These are phyloP conservation scores for Chrysochromulina parva DNA, from an alignment of 78 protist species.

Conservation along the genomic window DNA sequence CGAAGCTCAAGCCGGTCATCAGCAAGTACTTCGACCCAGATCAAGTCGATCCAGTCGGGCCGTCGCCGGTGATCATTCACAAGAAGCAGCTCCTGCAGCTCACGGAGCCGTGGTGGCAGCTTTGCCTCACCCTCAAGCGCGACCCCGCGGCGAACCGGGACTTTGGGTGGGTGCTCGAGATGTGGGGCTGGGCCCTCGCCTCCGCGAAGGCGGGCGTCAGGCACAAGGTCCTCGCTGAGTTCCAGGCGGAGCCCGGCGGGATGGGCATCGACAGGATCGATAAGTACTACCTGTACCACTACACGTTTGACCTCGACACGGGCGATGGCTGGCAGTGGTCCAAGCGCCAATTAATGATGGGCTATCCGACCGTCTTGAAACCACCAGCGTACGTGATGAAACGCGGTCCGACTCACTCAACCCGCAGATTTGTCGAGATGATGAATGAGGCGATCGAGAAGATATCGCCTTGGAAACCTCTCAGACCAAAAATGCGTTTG, in stretches of 20 bases:
- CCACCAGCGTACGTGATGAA: not conserved
- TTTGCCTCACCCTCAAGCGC: not conserved
- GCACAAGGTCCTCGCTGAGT: not conserved
- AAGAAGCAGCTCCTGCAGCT: not conserved
- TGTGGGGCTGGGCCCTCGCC: not conserved
- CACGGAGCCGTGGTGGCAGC: not conserved
- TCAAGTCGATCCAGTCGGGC: slow-evolving; percentile 19
- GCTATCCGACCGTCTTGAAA: not conserved
- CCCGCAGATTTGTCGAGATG: not conserved
- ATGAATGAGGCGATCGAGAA: not conserved
- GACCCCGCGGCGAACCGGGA: not conserved
- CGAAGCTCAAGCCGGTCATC: not conserved
- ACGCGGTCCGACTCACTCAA: no score
- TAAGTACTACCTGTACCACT: not conserved
- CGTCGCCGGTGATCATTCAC: not conserved
- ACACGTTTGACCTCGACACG: slow-evolving; percentile 1
- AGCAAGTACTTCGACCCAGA: not conserved
- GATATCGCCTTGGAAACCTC: no score
- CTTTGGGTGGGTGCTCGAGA: slow-evolving; percentile 16
- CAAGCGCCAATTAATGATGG: not conserved
- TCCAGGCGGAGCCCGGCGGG: slow-evolving; percentile 16
- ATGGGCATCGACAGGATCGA: not conserved
- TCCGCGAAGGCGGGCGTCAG: not conserved
- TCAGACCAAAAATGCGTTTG: no score
- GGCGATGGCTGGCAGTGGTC: not conserved